Evolutionary conservation across 768 basidiomycete genomes (phyloP).

Genomic region (Pleurotus sapidus): DNA sequence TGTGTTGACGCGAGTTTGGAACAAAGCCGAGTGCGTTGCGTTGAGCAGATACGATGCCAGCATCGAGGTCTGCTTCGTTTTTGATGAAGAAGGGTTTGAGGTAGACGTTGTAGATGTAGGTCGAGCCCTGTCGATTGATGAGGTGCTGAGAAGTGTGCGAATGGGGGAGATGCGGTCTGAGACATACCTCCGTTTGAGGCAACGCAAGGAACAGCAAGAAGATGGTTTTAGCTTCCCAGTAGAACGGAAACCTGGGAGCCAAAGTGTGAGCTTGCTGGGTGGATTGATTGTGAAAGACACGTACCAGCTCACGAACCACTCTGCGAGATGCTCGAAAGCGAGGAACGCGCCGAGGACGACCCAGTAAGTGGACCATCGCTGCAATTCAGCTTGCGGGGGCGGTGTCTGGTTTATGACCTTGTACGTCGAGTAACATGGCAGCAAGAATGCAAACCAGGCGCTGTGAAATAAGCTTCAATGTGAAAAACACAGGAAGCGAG

Average conservation of each 20-base stretch:
- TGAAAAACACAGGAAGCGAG: background rate
- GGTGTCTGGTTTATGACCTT: constrained; percentile 60
- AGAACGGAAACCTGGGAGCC: constrained; percentile 63
- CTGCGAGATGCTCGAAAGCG: constrained; percentile 59
- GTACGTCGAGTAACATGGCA: constrained; percentile 65
- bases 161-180: constrained; percentile 5
- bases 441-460: constrained; percentile 69
- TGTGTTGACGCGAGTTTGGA: constrained; percentile 45
- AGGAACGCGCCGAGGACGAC: constrained; percentile 55
- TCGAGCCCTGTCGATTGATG: constrained; percentile 50
- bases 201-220: constrained; percentile 67
- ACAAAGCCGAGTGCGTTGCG: constrained; percentile 51
- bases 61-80: constrained; percentile 62
- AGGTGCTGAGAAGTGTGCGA: constrained; percentile 7
- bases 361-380: constrained; percentile 65
- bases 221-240: constrained; percentile 70
- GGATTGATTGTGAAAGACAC: constrained; percentile 18
- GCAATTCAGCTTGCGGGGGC: constrained; percentile 47
- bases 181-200: constrained; percentile 62
- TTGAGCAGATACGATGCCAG: constrained; percentile 52
- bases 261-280: constrained; percentile 10
- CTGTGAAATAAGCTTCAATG: constrained; percentile 26
- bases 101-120: constrained; percentile 58
- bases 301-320: constrained; percentile 67
- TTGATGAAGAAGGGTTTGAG: constrained; percentile 57